Evolutionary conservation across 768 basidiomycete species (phyloP).

Genomic region (Coprinellus micaceus): DNA sequence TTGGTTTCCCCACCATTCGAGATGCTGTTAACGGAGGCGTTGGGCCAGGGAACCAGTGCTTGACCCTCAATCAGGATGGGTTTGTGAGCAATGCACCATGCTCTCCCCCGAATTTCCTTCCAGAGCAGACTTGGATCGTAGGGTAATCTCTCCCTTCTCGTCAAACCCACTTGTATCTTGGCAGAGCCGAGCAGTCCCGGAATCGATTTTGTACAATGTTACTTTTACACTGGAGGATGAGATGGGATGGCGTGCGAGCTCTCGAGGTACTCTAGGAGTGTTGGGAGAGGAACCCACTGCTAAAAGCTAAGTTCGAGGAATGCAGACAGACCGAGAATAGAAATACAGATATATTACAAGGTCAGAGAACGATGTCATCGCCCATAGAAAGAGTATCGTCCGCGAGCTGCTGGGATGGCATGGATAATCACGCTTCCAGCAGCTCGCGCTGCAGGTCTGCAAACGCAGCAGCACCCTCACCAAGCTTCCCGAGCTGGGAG

Average conservation of each 20-base stretch:
- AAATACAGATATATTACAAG: too few species aligned
- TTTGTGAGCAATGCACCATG: conserved; percentile 24
- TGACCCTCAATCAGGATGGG: conserved; percentile 22
- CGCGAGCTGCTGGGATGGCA: too few species aligned
- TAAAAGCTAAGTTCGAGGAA: too few species aligned
- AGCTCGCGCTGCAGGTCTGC: conserved; percentile 77
- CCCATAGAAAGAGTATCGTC: neutral
- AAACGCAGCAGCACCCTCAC: conserved; percentile 75
- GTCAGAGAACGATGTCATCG: too few species aligned
- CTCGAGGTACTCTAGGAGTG: too few species aligned
- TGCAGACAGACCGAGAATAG: too few species aligned
- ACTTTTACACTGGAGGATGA: too few species aligned
- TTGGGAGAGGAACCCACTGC: too few species aligned
- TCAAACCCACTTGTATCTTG: neutral
- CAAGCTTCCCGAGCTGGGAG: conserved; percentile 66
- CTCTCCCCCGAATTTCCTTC: conserved; percentile 22
- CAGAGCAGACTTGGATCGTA: conserved; percentile 16
- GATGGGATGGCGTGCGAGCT: too few species aligned
- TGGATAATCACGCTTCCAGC: conserved; percentile 39
- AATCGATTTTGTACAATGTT: too few species aligned
- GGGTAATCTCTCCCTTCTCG: neutral
- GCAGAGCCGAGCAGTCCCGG: too few species aligned
- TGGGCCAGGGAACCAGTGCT: conserved; percentile 24
- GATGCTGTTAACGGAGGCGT: conserved; percentile 21
- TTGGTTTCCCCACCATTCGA: conserved; percentile 20